Evolutionary conservation across 2,329 filamentous ascomycete species (phyloP), one percentile per base, ranked within the genome.

Genomic region (Aspergillus fischeri): DNA sequence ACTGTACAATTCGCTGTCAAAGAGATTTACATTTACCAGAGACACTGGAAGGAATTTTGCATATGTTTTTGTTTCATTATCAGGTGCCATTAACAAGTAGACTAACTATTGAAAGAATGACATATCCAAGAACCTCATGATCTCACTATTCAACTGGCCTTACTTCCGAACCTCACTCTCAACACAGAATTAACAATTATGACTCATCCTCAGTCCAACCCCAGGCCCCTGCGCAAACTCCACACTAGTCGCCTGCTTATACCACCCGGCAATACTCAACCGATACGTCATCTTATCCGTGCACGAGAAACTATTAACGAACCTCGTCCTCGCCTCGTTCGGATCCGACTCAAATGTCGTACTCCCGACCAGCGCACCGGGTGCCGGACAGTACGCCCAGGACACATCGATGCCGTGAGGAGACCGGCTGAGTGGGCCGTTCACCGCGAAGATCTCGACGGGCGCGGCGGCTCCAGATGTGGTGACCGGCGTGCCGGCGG

Each of bases 241-340:
- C 6, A 59, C 57, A n/a, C 53, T 56, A 0, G 57, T 51, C 50
- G 48, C 44, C 10, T 4, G 14, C 20, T 11, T 32, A 25, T 53
- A 49, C 7, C 57, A 53, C 17, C 49, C 4, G 7, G 57, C 52
- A 25, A 59, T 51, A 51, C 57, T 59, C n/a, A 59, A 25, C 17
- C 57, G 28, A 25, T 59, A 59, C 2, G 51, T 49, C 57, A 59
- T 59, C 1, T 21, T 53, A 10, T 17, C 5, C 38, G 35, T 28
- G 47, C 57, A 59, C 11, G 29, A 53, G 45, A 59, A 59, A 38
- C 57, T 59, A 49, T 59, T 59, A 5, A 59, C 35, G 1, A 56
- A 51, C 38, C 51, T 17, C 3, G 27, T 56, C 38, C 32, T 52
- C 29, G 29, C 29, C 49, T 52, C 29, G 5, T 21, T 44, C 4